These are phyloP conservation scores for Daldinia loculata DNA, from an alignment of 495 filamentous ascomycete species.

Conservation along the genomic window DNA sequence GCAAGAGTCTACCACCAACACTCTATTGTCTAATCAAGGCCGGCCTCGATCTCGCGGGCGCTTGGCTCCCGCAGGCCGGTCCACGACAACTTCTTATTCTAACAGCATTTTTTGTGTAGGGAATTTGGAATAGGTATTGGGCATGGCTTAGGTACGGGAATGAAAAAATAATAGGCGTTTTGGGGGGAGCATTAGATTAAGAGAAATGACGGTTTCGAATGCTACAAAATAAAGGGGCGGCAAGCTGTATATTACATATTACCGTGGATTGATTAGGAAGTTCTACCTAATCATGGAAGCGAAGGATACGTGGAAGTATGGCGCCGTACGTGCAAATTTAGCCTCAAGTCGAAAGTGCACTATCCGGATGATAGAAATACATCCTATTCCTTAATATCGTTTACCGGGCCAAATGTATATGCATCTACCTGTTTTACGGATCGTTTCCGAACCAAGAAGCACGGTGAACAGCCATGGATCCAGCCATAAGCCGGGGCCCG, in stretches of 20 bases:
- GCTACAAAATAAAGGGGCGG: constrained; percentile 10
- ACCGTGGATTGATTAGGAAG: constrained; percentile 28
- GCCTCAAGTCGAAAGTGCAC: constrained; percentile 38
- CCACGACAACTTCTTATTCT: neutral
- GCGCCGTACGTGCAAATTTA: constrained; percentile 33
- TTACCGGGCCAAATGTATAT: constrained; percentile 36
- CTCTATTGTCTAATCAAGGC: neutral
- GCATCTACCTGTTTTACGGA: constrained; percentile 26
- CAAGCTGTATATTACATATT: constrained; percentile 40
- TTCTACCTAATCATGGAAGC: constrained; percentile 15
- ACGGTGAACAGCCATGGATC: constrained; percentile 14
- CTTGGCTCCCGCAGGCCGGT: neutral
- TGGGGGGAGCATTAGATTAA: constrained; percentile 24
- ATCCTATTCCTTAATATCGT: constrained; percentile 37
- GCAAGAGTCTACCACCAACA: too few species aligned
- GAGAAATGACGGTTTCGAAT: constrained; percentile 9
- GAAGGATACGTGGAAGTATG: constrained; percentile 21
- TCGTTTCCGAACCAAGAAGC: constrained; percentile 36
- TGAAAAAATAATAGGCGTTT: constrained; percentile 18
- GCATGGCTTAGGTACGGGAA: constrained; percentile 8
- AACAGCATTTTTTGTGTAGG: constrained; percentile 4
- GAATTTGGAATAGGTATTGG: neutral
- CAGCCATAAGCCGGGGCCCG: constrained; percentile 34
- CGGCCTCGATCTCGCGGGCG: neutral
- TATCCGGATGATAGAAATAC: constrained; percentile 40